Percentiles rank a stretch among this genome's conserved stretches.
phyloP scores from a whole-genome alignment of 192 early-diverging fungal genomes.

The Piromyces sp. region DNA sequence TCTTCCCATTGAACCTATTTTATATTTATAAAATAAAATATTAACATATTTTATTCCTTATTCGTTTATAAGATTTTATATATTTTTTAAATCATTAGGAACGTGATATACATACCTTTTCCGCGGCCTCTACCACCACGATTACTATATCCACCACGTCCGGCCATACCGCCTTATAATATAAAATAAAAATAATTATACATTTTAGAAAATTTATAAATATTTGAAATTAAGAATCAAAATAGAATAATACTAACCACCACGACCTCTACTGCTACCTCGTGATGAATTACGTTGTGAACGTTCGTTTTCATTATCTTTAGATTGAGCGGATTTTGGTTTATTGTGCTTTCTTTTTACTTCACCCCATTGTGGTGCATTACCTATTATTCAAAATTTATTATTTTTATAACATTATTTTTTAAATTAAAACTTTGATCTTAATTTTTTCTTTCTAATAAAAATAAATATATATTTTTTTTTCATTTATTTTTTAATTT shows the following conservation, averaged over 20 bases:
- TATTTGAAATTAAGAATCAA: too few species aligned
- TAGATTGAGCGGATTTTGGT: slow-evolving; percentile 32
- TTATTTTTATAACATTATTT: slow-evolving; percentile 1
- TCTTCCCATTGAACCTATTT: not conserved
- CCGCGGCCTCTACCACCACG: slow-evolving; percentile 35
- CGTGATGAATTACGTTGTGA: slow-evolving; percentile 34
- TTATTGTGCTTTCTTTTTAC: slow-evolving; percentile 59
- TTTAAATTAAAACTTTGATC: not conserved
- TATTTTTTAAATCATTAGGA: too few species aligned
- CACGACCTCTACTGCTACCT: slow-evolving; percentile 38
- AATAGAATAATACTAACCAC: slow-evolving; percentile 22
- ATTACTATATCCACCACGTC: slow-evolving; percentile 13
- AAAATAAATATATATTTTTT: too few species aligned
- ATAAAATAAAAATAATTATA: not conserved
- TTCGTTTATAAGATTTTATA: too few species aligned
- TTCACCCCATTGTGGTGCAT: slow-evolving; percentile 67
- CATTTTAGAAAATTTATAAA: too few species aligned
- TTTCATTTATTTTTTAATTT: too few species aligned
- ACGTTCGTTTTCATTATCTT: slow-evolving; percentile 25
- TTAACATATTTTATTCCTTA: too few species aligned
- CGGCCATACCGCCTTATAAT: slow-evolving; percentile 9
- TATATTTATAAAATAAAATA: too few species aligned
- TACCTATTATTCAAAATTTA: slow-evolving; percentile 28
- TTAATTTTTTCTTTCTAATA: too few species aligned
- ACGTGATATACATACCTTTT: slow-evolving; percentile 16